Conservation (phyloP, 1,284 basidiomycete genomes). For the Microbotryum intermedium region DNA sequence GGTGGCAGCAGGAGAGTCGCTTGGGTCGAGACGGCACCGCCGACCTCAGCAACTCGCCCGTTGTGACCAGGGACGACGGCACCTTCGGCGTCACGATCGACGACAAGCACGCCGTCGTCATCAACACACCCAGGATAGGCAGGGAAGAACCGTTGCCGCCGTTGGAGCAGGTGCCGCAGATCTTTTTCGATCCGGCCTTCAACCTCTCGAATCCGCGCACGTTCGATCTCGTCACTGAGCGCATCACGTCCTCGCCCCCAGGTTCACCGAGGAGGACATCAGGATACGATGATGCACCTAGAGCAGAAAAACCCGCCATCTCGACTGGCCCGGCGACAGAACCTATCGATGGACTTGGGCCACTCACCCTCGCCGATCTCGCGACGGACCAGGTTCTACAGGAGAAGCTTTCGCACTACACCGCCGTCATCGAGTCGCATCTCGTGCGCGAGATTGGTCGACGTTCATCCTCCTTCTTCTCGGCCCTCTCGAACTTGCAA, state of each 20-base stretch:
- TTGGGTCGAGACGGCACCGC: slow-evolving; percentile 29
- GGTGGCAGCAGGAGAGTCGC: slow-evolving; percentile 36
- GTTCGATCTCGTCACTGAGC: slow-evolving; percentile 72
- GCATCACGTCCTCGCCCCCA: slow-evolving; percentile 23
- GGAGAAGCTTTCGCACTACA: slow-evolving; percentile 85
- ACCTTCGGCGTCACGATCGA: slow-evolving; percentile 7
- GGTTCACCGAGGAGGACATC: slow-evolving; percentile 13
- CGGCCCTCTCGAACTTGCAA: slow-evolving; percentile 87
- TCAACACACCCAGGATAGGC: slow-evolving; percentile 18
- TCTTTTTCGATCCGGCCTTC: slow-evolving; percentile 73
- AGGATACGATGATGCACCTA: not conserved
- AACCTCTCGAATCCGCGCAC: slow-evolving; percentile 76
- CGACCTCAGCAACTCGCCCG: slow-evolving; percentile 6
- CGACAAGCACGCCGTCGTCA: not conserved
- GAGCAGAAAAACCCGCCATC: not conserved
- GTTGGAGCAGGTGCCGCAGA: slow-evolving; percentile 65
- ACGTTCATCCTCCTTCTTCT: slow-evolving; percentile 89
- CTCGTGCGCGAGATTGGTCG: slow-evolving; percentile 85
- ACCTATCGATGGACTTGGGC: slow-evolving; percentile 23
- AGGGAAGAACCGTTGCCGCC: slow-evolving; percentile 50
- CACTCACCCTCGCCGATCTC: slow-evolving; percentile 39
- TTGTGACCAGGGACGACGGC: not conserved
- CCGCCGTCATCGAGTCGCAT: slow-evolving; percentile 90
- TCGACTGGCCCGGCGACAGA: slow-evolving; percentile 32
- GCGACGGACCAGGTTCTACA: slow-evolving; percentile 57